Evolutionary conservation across 2,329 filamentous ascomycete genomes (phyloP).

Genomic region (Neonectria hederae): DNA sequence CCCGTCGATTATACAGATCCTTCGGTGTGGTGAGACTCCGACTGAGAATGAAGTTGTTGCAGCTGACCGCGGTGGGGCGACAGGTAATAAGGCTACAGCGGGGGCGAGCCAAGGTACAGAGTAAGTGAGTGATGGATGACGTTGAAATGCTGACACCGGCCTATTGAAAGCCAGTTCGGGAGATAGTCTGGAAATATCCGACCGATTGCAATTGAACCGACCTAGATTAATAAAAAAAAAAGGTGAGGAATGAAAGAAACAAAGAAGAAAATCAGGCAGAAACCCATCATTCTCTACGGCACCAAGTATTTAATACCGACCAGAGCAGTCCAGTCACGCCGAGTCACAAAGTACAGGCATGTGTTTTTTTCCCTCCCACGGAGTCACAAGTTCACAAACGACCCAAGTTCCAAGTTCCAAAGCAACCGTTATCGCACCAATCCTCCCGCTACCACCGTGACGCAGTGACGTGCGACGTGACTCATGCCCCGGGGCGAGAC

Average conservation of each 20-base stretch:
- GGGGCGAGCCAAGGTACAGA: constrained; percentile 7
- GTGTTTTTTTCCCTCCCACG: neutral
- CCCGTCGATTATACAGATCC: neutral
- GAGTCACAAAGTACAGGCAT: constrained; percentile 10
- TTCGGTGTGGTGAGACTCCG: neutral
- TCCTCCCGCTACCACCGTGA: neutral
- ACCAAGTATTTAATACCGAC: constrained; percentile 5
- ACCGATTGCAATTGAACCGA: neutral
- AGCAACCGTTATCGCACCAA: neutral
- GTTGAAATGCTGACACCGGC: constrained; percentile 17
- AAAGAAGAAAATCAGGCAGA: constrained; percentile 6
- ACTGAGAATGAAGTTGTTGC: neutral
- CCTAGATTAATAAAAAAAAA: neutral
- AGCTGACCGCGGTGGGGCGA: neutral
- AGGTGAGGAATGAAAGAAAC: neutral
- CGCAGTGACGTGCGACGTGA: constrained; percentile 21
- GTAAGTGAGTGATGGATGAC: constrained; percentile 9
- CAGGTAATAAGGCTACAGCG: neutral
- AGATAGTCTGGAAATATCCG: neutral
- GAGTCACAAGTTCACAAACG: neutral
- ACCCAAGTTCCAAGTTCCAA: neutral
- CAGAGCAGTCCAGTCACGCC: neutral
- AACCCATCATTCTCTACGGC: neutral
- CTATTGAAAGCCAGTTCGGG: constrained; percentile 9
- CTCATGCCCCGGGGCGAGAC: constrained; percentile 18